These are phyloP conservation scores for Diaporthe helianthi DNA, from an alignment of 2,329 filamentous ascomycete genomes.

Conservation along the genomic window DNA sequence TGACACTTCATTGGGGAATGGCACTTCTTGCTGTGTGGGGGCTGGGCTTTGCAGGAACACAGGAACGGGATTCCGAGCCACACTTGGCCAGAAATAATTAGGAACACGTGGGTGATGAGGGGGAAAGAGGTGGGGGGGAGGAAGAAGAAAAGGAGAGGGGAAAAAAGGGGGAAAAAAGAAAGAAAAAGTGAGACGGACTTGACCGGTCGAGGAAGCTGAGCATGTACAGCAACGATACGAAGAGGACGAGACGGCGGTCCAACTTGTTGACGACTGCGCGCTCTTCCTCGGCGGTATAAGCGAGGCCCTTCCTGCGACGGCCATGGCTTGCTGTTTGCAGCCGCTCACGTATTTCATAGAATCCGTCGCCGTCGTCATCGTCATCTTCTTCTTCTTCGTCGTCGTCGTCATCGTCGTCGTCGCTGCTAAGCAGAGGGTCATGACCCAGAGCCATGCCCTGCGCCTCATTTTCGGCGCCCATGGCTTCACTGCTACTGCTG, in stretches of 20 bases:
- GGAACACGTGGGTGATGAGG: slow-evolving; percentile 42
- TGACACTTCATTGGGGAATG: neutral
- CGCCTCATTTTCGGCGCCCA: neutral
- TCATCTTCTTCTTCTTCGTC: too few relatives aligned
- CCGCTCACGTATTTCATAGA: slow-evolving; percentile 36
- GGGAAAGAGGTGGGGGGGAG: too few relatives aligned
- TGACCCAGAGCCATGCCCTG: neutral
- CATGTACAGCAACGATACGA: slow-evolving; percentile 83
- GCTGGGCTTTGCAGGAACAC: slow-evolving; percentile 15
- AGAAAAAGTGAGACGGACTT: slow-evolving; percentile 56
- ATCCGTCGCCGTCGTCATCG: slow-evolving; percentile 31
- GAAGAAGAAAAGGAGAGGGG: too few relatives aligned
- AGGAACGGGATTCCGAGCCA: neutral
- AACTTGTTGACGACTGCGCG: slow-evolving; percentile 73
- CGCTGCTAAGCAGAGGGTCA: slow-evolving; percentile 13
- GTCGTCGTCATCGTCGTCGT: neutral
- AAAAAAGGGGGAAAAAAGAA: too few relatives aligned
- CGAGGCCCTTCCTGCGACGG: slow-evolving; percentile 38
- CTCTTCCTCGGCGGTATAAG: slow-evolving; percentile 74
- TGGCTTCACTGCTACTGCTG: slow-evolving; percentile 33
- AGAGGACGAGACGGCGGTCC: slow-evolving; percentile 78
- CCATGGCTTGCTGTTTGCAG: neutral
- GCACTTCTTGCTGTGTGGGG: slow-evolving; percentile 1
- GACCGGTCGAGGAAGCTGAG: slow-evolving; percentile 86
- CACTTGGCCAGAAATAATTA: neutral